Percentiles rank a stretch among this genome's conserved stretches.
phyloP scores from a whole-genome alignment of 2,329 filamentous ascomycete genomes.

The Phaeosphaeria sp. region DNA sequence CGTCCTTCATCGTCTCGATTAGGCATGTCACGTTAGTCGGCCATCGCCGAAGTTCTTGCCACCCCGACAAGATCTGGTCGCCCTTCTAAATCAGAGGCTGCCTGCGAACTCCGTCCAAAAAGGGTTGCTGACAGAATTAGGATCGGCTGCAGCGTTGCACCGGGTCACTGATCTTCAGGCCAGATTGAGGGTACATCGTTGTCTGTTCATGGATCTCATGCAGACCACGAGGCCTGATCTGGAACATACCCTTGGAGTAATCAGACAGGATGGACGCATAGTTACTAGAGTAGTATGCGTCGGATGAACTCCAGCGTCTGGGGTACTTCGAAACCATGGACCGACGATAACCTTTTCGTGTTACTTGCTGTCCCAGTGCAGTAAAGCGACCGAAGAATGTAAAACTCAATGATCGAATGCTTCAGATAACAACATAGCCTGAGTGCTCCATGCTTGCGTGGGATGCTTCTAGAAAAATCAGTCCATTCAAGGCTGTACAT shows the following conservation, averaged over 20 bases:
- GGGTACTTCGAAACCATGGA: background rate
- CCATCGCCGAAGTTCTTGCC: constrained; percentile 3
- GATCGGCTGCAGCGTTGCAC: background rate
- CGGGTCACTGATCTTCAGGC: background rate
- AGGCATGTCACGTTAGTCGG: background rate
- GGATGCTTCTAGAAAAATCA: background rate
- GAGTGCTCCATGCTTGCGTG: background rate
- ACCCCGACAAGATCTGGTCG: constrained; percentile 4
- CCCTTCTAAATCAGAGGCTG: background rate
- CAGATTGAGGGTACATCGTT: background rate
- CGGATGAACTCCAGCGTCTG: background rate
- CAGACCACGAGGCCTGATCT: background rate
- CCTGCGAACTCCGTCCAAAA: background rate
- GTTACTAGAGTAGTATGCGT: background rate
- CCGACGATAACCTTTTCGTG: background rate
- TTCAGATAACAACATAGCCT: background rate
- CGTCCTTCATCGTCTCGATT: constrained; percentile 1
- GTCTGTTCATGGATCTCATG: background rate
- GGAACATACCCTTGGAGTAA: background rate
- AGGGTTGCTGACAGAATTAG: background rate
- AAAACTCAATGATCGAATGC: background rate
- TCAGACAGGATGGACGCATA: background rate
- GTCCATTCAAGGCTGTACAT: background rate
- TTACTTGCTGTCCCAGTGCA: background rate
- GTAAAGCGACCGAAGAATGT: background rate